Percentiles rank a stretch among this genome's conserved stretches.
Evolutionary conservation across 768 basidiomycete genomes (phyloP).

Genomic region (Obba rivulosa): DNA sequence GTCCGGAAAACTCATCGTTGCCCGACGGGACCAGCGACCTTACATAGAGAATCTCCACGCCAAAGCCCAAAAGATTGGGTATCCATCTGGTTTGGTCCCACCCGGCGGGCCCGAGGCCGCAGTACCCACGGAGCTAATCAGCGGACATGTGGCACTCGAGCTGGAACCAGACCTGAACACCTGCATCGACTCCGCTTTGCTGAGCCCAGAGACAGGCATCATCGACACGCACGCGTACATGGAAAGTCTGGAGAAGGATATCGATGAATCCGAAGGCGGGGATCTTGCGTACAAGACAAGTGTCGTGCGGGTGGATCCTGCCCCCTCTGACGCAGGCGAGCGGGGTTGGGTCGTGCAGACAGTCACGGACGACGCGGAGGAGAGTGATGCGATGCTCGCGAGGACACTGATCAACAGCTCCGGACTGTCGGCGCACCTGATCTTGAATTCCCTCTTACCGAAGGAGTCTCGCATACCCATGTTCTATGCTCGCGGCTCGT

Average conservation of each 20-base stretch:
- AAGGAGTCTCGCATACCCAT: conserved; percentile 56
- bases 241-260: conserved; percentile 77
- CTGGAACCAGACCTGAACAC: conserved; percentile 81
- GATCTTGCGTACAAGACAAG: conserved; percentile 73
- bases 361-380: conserved; percentile 43
- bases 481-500: conserved; percentile 81
- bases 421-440: conserved; percentile 65
- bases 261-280: conserved; percentile 62
- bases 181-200: conserved; percentile 67
- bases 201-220: conserved; percentile 87
- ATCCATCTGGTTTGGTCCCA: conserved; percentile 39
- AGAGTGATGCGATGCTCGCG: conserved; percentile 64
- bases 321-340: conserved; percentile 28
- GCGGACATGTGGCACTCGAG: conserved; percentile 57
- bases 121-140: conserved; percentile 64
- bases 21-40: conserved; percentile 52
- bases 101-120: conserved; percentile 27
- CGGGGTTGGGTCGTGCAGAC: conserved; percentile 89
- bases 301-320: conserved; percentile 81
- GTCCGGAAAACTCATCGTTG: conserved; percentile 89
- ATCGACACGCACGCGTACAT: conserved; percentile 84
- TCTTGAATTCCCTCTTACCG: conserved; percentile 67
- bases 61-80: conserved; percentile 51
- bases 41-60: conserved; percentile 69
- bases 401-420: conserved; percentile 78